Evolutionary conservation across 257 asterid genomes (phyloP).

Genomic region (Solanum habrochaites): DNA sequence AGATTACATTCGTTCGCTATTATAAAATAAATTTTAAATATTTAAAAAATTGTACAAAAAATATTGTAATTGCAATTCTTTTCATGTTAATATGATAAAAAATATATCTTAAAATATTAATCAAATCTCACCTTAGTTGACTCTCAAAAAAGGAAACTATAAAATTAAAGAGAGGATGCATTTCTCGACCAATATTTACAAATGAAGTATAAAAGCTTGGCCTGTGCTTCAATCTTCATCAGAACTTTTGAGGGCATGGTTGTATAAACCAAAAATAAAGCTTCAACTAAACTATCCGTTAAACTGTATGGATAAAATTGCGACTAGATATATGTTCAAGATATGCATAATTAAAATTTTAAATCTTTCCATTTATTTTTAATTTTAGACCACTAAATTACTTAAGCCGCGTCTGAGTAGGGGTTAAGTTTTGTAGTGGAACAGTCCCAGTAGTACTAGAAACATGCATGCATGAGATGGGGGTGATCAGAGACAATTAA

Average conservation of each 20-base stretch:
- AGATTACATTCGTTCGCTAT: too few relatives aligned
- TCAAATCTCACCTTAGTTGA: neutral
- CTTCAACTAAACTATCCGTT: neutral
- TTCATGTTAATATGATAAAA: too few relatives aligned
- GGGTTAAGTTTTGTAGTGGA: neutral
- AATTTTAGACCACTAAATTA: neutral
- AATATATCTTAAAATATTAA: too few relatives aligned
- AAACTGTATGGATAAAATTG: neutral
- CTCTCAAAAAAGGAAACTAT: neutral
- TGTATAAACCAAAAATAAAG: neutral
- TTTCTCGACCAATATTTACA: neutral
- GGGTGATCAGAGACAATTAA: neutral
- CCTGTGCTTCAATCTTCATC: neutral
- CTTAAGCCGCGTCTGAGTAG: fast-evolving
- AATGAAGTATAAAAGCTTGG: neutral
- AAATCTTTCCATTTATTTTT: too few relatives aligned
- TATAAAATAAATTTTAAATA: too few relatives aligned
- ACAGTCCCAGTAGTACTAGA: neutral
- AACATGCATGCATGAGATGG: neutral
- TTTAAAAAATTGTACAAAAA: too few relatives aligned
- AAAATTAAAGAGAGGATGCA: neutral
- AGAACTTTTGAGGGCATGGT: neutral
- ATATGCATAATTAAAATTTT: too few relatives aligned
- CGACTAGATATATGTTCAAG: too few relatives aligned
- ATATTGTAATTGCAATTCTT: too few relatives aligned